phyloP scores from a whole-genome alignment of 2,329 filamentous ascomycete genomes.

The Calonectria ilicicola region DNA sequence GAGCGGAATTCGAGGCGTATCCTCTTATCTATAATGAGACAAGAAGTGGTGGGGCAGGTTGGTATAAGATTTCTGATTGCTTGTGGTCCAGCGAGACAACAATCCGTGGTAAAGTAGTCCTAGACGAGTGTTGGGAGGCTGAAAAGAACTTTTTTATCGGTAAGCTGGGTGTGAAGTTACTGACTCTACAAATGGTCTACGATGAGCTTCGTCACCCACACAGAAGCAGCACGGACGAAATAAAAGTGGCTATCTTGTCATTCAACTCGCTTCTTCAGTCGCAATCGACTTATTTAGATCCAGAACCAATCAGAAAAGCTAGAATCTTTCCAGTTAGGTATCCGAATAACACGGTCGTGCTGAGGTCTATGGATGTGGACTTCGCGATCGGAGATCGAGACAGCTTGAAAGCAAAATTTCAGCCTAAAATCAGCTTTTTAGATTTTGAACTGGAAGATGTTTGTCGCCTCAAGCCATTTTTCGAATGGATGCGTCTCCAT shows the following conservation, averaged over 20 bases:
- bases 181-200: constrained; percentile 34
- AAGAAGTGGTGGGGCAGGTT: neutral
- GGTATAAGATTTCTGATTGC: constrained; percentile 29
- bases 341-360: neutral
- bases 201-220: constrained; percentile 28
- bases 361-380: constrained; percentile 12
- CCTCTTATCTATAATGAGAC: constrained; percentile 15
- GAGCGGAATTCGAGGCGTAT: constrained; percentile 19
- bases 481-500: constrained; percentile 24
- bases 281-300: neutral
- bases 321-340: constrained; percentile 29
- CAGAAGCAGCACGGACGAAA: neutral
- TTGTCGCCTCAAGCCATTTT: constrained; percentile 16
- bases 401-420: constrained; percentile 12
- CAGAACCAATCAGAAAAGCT: constrained; percentile 23
- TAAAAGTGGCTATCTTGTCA: constrained; percentile 16
- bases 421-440: constrained; percentile 16
- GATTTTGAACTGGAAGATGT: constrained; percentile 32
- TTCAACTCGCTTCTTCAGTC: constrained; percentile 24
- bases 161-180: constrained; percentile 24
- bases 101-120: constrained; percentile 23
- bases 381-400: constrained; percentile 34
- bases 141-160: constrained; percentile 21
- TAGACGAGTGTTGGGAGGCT: constrained; percentile 21
- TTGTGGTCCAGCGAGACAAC: constrained; percentile 30